Percentiles rank a stretch among this genome's conserved stretches.
Conservation (phyloP, 2,329 filamentous ascomycete species). For the Talaromyces atroroseus region DNA sequence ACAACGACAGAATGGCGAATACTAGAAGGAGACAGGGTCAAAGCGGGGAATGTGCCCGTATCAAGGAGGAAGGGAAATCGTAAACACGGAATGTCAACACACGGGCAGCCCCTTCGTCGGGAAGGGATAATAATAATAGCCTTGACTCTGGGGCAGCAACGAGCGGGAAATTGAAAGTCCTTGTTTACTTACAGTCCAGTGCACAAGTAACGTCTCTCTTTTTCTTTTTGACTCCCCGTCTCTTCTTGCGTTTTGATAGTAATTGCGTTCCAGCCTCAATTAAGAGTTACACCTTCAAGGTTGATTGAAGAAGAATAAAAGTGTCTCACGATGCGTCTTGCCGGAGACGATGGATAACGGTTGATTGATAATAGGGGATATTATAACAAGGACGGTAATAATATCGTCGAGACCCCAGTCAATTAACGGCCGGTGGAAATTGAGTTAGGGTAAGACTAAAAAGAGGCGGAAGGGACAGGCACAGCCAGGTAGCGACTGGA, state of each 20-base stretch:
- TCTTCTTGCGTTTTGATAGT: conserved; percentile 6
- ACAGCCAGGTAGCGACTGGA: conserved; percentile 9
- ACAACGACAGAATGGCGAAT: background rate
- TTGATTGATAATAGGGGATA: conserved; percentile 3
- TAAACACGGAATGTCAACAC: conserved; percentile 17
- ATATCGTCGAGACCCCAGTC: background rate
- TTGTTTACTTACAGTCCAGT: background rate
- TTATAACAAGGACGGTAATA: conserved; percentile 4
- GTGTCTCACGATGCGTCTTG: conserved; percentile 11
- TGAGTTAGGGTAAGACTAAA: background rate
- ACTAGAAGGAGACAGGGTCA: conserved; percentile 7
- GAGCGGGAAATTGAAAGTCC: background rate
- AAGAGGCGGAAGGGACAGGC: conserved; percentile 7
- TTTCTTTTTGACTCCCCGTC: background rate
- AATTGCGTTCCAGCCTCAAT: conserved; percentile 6
- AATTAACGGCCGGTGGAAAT: background rate
- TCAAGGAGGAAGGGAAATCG: conserved; percentile 8
- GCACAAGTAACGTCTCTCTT: background rate
- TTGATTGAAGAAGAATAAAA: conserved; percentile 4
- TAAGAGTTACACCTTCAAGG: conserved; percentile 9
- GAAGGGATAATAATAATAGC: conserved; percentile 8
- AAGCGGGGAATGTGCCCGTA: conserved; percentile 13
- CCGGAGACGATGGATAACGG: conserved; percentile 2
- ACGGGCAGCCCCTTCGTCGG: conserved; percentile 11
- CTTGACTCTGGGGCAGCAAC: conserved; percentile 7